Conservation (phyloP, 768 basidiomycete species). For the Boletus eberwhitei region DNA sequence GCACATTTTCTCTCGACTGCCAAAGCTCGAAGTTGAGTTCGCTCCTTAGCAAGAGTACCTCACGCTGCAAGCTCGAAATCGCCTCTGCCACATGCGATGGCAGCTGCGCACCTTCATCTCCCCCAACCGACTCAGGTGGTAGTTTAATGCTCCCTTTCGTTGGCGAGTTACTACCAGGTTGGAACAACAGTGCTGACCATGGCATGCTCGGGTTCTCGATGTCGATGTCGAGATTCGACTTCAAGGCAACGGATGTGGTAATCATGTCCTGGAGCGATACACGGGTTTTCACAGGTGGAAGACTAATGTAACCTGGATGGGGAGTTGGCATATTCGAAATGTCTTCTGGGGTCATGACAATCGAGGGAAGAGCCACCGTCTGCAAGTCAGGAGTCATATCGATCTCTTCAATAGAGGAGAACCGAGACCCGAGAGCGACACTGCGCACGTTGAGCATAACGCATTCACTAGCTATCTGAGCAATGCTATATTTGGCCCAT, state of each 20-base stretch:
- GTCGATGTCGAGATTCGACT: constrained; percentile 65
- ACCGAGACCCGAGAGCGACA: constrained; percentile 46
- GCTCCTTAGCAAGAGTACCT: constrained; percentile 69
- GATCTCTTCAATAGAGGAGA: background rate
- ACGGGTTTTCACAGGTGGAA: constrained; percentile 30
- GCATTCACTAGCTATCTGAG: constrained; percentile 64
- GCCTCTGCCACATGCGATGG: constrained; percentile 57
- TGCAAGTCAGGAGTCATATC: constrained; percentile 2
- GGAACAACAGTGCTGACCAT: constrained; percentile 51
- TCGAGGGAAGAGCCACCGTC: constrained; percentile 1
- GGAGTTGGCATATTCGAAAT: constrained; percentile 26
- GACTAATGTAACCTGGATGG: constrained; percentile 34
- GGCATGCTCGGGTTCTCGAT: constrained; percentile 47
- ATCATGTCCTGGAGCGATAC: constrained; percentile 78
- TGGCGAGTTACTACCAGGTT: constrained; percentile 30
- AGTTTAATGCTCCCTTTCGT: constrained; percentile 16
- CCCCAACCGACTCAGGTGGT: constrained; percentile 16
- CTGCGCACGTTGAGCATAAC: constrained; percentile 64
- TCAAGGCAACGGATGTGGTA: constrained; percentile 65
- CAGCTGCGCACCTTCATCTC: constrained; percentile 22
- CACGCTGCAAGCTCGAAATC: constrained; percentile 69
- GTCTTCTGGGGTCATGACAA: constrained; percentile 20
- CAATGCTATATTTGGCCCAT: constrained; percentile 63
- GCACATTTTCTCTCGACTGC: constrained; percentile 76
- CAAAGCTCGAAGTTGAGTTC: constrained; percentile 86